Base-by-base conservation (phyloP, 306 rosid species). In the Astragalus glycyphyllos region DNA sequence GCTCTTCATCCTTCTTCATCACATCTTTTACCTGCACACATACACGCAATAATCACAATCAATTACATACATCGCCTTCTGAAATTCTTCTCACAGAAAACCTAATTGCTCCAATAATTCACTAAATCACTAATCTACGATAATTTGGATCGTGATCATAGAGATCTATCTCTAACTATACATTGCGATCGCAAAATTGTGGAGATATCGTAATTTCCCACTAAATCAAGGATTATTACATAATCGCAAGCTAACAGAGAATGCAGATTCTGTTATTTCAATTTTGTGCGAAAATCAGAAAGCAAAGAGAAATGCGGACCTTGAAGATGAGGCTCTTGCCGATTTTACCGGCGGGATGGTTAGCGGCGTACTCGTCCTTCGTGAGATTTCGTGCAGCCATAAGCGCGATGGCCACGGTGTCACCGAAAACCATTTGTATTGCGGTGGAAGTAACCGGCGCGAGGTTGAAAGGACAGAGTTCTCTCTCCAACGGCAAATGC, bases 361-460 rank as follows among this genome's bases (percentile, higher is more conserved):
- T 95, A 4, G 90, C 82, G 11, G 99, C 99, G 65, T 95, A 95
- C 31, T 95, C 91, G 12, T 91, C 97, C 81, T 76, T 89, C 29
- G 87, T 87, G 70, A 95, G 83, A 75, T 85, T 95, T 60, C 92
- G 58, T 1, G 99, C 99, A 11, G 80, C 90, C 99, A 95, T 87
- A 12, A 95, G 88, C 11, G 99, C 97, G 68, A 91, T 89, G 5
- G 99, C 99, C 11, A 91, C 91, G 2, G 99, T 95, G 72, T 95
- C 99, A 6, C 99, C 97, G 62, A 95, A 95, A 15, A 95, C 96
- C 99, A 95, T 91, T 82, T 95, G 99, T 23, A 95, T 91, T 0
- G 96, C 99, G 2, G 99, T 91, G 34, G 97, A 95, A 3, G 99
- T 95, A 3, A 95, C 99, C n/a, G 99, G 99, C 2, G 99, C 99